These are phyloP conservation scores for Plasmopara halstedii DNA, from an alignment of 352 stramenopile genomes.

Conservation along the genomic window DNA sequence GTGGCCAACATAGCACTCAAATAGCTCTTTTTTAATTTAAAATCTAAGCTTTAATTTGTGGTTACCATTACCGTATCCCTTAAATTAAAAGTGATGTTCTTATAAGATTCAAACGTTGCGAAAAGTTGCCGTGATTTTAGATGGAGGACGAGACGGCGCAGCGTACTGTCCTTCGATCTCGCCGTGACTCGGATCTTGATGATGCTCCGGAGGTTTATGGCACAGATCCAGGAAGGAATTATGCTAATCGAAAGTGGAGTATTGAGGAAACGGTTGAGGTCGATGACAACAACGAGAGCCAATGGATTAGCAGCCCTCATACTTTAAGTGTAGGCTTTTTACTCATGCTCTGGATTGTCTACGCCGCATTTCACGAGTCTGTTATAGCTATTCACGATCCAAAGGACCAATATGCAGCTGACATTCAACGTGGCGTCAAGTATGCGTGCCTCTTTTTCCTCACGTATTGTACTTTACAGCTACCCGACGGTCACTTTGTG, in stretches of 20 bases:
- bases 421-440: slow-evolving; percentile 68
- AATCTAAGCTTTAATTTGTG: too few species aligned
- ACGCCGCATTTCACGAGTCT: slow-evolving; percentile 68
- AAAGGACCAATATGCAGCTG: slow-evolving; percentile 26
- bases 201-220: slow-evolving; percentile 38
- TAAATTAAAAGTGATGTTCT: too few species aligned
- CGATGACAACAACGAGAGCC: slow-evolving; percentile 62
- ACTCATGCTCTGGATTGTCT: slow-evolving; percentile 81
- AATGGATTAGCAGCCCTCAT: slow-evolving; percentile 81
- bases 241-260: slow-evolving; percentile 79
- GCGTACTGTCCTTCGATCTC: slow-evolving; percentile 40
- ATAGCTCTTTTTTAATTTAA: too few species aligned
- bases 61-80: too few species aligned
- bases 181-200: slow-evolving; percentile 49
- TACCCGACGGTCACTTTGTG: slow-evolving; percentile 81
- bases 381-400: slow-evolving; percentile 29
- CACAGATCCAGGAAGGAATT: slow-evolving; percentile 41
- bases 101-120: too few species aligned
- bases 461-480: slow-evolving; percentile 79
- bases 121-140: too few species aligned
- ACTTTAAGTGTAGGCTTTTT: slow-evolving; percentile 73
- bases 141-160: slow-evolving; percentile 28
- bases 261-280: slow-evolving; percentile 73
- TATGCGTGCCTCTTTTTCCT: slow-evolving; percentile 81
- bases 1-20: background rate